Percentiles rank a stretch among this genome's conserved stretches.
Conservation (phyloP, 2,329 filamentous ascomycete species). For the Xylaria sp. region DNA sequence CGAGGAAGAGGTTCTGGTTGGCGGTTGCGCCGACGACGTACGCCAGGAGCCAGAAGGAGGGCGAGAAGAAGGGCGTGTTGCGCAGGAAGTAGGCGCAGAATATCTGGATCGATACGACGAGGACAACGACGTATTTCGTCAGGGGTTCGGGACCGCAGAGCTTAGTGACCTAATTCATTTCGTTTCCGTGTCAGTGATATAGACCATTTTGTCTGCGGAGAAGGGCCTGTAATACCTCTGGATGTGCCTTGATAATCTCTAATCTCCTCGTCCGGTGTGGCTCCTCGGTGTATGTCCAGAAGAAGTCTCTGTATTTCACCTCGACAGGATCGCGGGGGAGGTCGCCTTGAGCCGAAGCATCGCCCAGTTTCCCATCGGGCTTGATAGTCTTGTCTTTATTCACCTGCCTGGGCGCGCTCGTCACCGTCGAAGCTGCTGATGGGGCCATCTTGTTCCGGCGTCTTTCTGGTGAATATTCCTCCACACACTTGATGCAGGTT, state of each 20-base stretch:
- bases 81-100: constrained; percentile 77
- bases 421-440: constrained; percentile 38
- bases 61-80: constrained; percentile 79
- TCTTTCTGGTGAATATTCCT: background rate
- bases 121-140: constrained; percentile 89
- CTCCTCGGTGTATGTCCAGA: constrained; percentile 99
- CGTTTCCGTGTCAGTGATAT: constrained; percentile 12
- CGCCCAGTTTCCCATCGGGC: constrained; percentile 33
- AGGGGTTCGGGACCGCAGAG: constrained; percentile 94
- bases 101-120: constrained; percentile 83
- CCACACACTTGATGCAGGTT: background rate
- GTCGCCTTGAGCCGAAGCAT: constrained; percentile 23
- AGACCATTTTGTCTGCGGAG: background rate
- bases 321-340: constrained; percentile 48
- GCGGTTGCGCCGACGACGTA: constrained; percentile 93
- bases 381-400: constrained; percentile 35
- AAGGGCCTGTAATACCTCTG: constrained; percentile 67
- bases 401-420: constrained; percentile 30
- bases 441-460: constrained; percentile 35
- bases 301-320: constrained; percentile 70
- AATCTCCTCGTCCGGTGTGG: constrained; percentile 89
- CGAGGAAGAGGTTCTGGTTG: constrained; percentile 98
- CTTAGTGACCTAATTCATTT: constrained; percentile 79
- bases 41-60: constrained; percentile 82
- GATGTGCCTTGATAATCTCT: constrained; percentile 97